Percentiles rank a stretch among this genome's conserved stretches.
Evolutionary conservation across 176 grass and related monocot species (phyloP).

Genomic region (Carex scoparia): DNA sequence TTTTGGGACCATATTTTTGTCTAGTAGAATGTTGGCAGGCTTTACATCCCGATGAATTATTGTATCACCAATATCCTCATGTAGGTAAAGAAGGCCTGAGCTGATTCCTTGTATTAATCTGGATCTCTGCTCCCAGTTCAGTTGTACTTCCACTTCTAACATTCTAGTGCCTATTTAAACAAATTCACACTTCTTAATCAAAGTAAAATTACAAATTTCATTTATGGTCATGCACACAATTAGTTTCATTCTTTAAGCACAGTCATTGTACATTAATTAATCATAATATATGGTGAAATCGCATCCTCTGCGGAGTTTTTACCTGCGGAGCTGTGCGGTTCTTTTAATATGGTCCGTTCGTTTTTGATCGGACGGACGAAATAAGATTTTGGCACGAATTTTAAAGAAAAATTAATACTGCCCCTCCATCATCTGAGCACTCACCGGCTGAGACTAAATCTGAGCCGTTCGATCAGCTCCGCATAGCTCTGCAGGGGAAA

Average conservation of each 20-base stretch:
- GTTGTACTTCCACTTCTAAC: background rate
- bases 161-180: background rate
- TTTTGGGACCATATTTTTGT: slow-evolving; percentile 18
- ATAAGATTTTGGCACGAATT: too few relatives aligned
- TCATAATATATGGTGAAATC: too few relatives aligned
- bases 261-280: background rate
- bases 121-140: slow-evolving; percentile 11
- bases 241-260: background rate
- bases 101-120: background rate
- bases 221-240: background rate
- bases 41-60: slow-evolving; percentile 20
- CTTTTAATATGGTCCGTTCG: too few relatives aligned
- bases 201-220: background rate
- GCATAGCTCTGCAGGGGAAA: too few relatives aligned
- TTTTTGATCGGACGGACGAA: too few relatives aligned
- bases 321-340: too few relatives aligned
- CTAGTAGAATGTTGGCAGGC: background rate
- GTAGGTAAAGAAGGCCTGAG: slow-evolving; percentile 6
- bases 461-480: too few relatives aligned
- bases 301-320: too few relatives aligned
- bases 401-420: too few relatives aligned
- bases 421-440: too few relatives aligned
- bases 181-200: background rate
- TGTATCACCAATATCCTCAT: slow-evolving; percentile 10
- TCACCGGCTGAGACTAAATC: too few relatives aligned